Base-by-base conservation (phyloP, 2,329 filamentous ascomycete genomes). In the Pyrenochaeta sp. region DNA sequence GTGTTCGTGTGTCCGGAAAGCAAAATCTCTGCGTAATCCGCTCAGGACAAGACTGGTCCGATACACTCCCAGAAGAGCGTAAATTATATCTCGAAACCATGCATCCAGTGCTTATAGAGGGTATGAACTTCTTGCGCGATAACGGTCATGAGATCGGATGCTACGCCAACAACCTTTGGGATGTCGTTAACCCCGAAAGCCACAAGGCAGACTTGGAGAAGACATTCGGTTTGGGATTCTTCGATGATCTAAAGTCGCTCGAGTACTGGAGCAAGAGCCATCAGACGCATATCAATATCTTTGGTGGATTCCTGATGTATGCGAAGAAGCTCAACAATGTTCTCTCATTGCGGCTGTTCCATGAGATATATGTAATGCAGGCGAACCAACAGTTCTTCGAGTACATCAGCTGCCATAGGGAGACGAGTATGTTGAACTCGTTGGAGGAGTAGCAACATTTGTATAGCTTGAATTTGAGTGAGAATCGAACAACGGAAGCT, bases 41-140 rank as follows among this genome's bases (percentile, higher is more conserved):
- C 21, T 81, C 78, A 0, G 79, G 78, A 0, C 79, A 81, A 55
- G 78, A 81, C 52, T 81, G 78, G 79, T 75, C 72, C 0, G 69
- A 63, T 20, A 79, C 78, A 1, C 51, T 64, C 4, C 74, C 76
- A 1, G 69, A 74, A 23, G 79, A 82, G 66, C 71, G 77, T 1
- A 69, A 74, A 39, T 58, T 81, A 1, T 82, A 81, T 56, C 67
- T 81, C 9, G 69, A 73, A 21, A 79, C 75, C 4, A 80, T 81
- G 77, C 77, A 81, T 47, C 79, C 79, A 0, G 75, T 79, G 1
- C 66, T 82, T 5, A 65, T 67, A 15, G 68, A 68, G 35, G 79
- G 79, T 0, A 81, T 81, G 79, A 63, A 75, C 15, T 81, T 79
- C 51, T 67, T 81, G 1, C 74, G 78, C 0, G 77, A 81, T 45